phyloP scores from a whole-genome alignment of 768 basidiomycete genomes.

The Dendrothele bispora region DNA sequence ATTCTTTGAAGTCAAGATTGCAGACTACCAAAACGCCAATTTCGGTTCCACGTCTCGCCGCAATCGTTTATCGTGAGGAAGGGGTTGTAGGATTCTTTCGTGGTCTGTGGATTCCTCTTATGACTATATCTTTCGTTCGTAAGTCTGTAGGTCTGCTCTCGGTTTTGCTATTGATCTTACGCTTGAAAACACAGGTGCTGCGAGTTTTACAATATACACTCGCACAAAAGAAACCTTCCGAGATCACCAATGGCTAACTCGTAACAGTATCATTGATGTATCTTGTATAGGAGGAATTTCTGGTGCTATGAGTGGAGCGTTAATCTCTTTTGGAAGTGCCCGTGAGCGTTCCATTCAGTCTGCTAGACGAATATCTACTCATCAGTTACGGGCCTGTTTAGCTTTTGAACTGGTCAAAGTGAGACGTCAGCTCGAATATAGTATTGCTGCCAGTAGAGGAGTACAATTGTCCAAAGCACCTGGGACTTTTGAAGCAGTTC shows the following conservation, averaged over 20 bases:
- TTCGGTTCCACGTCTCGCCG: slow-evolving; percentile 70
- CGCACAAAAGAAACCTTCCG: slow-evolving; percentile 76
- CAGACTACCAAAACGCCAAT: slow-evolving; percentile 80
- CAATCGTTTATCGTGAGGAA: slow-evolving; percentile 78
- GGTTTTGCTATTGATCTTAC: slow-evolving; percentile 8
- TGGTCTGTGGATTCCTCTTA: slow-evolving; percentile 87
- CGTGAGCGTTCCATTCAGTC: too few relatives aligned
- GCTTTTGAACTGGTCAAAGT: slow-evolving; percentile 98
- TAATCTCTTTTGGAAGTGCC: slow-evolving; percentile 87
- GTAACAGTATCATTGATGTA: slow-evolving; percentile 63
- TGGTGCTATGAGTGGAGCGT: slow-evolving; percentile 84
- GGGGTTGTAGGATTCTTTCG: slow-evolving; percentile 90
- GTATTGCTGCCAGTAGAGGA: slow-evolving; percentile 83
- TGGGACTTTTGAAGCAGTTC: slow-evolving; percentile 74
- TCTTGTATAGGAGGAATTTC: slow-evolving; percentile 78
- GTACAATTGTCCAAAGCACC: slow-evolving; percentile 73
- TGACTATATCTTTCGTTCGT: slow-evolving; percentile 97
- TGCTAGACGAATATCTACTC: too few relatives aligned
- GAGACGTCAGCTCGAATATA: slow-evolving; percentile 88
- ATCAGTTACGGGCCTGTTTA: too few relatives aligned
- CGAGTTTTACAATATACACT: slow-evolving; percentile 90
- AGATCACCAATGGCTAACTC: slow-evolving; percentile 55
- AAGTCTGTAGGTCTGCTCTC: slow-evolving; percentile 36
- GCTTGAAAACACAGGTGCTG: slow-evolving; percentile 57
- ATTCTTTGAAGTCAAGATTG: slow-evolving; percentile 91